Percentiles rank a stretch among this genome's conserved stretches.
phyloP scores from a whole-genome alignment of 139 green algal genomes.

The Astrephomene gubernaculifera region DNA sequence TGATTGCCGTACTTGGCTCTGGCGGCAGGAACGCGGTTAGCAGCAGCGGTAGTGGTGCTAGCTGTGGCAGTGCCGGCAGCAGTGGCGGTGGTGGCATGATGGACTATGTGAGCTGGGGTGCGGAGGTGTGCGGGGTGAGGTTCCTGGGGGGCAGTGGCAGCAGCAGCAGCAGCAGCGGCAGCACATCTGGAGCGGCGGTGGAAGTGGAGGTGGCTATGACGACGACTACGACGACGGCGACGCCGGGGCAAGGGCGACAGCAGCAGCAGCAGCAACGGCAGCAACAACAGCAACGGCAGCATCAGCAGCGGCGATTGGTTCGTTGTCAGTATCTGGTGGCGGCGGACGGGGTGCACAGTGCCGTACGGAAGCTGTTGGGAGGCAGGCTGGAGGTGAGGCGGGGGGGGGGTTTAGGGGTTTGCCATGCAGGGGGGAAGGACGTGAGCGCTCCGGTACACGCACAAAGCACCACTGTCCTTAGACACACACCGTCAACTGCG shows the following conservation, averaged over 20 bases:
- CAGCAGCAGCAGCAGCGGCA: no score
- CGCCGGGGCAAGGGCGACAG: not conserved
- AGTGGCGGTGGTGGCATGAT: not conserved
- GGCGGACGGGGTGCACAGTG: slow-evolving; percentile 81
- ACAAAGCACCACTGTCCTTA: no score
- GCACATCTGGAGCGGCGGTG: not conserved
- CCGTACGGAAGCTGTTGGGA: slow-evolving; percentile 56
- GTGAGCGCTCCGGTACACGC: no score
- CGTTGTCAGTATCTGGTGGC: slow-evolving; percentile 71
- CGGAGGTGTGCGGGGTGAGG: not conserved
- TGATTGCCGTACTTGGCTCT: not conserved
- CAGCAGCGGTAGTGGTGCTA: not conserved
- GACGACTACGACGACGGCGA: no score
- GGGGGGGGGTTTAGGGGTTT: not conserved
- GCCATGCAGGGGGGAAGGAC: not conserved
- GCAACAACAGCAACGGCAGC: not conserved
- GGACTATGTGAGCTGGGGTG: slow-evolving; percentile 18
- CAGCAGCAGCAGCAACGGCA: slow-evolving; percentile 21
- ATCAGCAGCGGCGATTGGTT: not conserved
- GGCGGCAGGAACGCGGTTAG: not conserved
- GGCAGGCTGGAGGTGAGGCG: slow-evolving; percentile 62
- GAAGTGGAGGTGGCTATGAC: slow-evolving; percentile 47
- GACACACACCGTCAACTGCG: no score
- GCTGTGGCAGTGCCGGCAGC: not conserved
- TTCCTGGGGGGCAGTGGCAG: no score